These are phyloP conservation scores for Plasmodium reichenowi DNA, from an alignment of 169 alveolate genomes.

Conservation along the genomic window DNA sequence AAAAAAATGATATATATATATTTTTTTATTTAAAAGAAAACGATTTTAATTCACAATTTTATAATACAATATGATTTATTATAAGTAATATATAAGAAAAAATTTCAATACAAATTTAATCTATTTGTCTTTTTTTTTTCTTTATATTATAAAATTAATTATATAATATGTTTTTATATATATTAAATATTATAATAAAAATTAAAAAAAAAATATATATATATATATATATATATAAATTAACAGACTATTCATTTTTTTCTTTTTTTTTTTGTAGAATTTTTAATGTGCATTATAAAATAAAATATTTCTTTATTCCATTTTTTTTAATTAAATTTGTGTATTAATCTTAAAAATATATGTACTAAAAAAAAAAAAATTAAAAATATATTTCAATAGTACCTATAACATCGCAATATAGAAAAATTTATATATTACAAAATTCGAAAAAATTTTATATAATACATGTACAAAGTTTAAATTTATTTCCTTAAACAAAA, in stretches of 20 bases:
- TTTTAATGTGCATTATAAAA: constrained; percentile 42
- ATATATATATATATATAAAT: constrained; percentile 7
- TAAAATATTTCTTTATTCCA: constrained; percentile 1
- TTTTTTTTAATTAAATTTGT: constrained; percentile 20
- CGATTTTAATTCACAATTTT: neutral
- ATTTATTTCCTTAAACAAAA: too few relatives aligned
- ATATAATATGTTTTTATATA: constrained; percentile 12
- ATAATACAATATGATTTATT: constrained; percentile 32
- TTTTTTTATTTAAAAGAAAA: too few relatives aligned
- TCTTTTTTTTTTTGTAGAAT: constrained; percentile 35
- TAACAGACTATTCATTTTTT: constrained; percentile 30
- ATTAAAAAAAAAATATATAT: constrained; percentile 8
- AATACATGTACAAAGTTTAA: too few relatives aligned
- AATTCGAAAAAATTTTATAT: too few relatives aligned
- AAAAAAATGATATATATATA: neutral
- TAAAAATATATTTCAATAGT: neutral
- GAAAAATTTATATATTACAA: too few relatives aligned
- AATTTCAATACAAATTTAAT: constrained; percentile 23
- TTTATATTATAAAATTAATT: constrained; percentile 10
- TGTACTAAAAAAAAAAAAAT: constrained; percentile 9
- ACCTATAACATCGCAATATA: too few relatives aligned
- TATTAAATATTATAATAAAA: constrained; percentile 5
- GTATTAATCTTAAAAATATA: constrained; percentile 14
- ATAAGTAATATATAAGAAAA: constrained; percentile 16
- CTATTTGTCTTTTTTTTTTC: constrained; percentile 8